Conservation (phyloP, 768 basidiomycete genomes). For the Lentinus tigrinus region DNA sequence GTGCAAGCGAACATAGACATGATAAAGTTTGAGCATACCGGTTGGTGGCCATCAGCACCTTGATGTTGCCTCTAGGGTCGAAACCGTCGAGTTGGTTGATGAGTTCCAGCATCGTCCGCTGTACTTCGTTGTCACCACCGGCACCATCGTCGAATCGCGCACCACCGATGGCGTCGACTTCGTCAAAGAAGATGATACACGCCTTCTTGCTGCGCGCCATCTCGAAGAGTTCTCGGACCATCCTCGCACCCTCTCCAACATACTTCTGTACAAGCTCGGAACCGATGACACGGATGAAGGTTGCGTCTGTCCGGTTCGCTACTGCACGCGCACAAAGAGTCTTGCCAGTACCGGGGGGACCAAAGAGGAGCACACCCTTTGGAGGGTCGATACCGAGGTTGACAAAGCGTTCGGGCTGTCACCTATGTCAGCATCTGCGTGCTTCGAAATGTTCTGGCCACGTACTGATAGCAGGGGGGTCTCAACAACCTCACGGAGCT, state of each 20-base stretch:
- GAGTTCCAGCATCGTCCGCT: constrained; percentile 97
- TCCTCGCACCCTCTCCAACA: constrained; percentile 97
- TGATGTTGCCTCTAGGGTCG: constrained; percentile 98
- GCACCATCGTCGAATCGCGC: constrained; percentile 98
- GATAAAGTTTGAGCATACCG: constrained; percentile 45
- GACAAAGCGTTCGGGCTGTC: constrained; percentile 96
- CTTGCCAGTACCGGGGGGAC: constrained; percentile 97
- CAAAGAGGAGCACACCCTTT: constrained; percentile 94
- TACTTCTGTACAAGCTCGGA: constrained; percentile 99
- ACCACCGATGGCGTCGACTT: constrained; percentile 97
- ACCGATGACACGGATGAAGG: constrained; percentile 98
- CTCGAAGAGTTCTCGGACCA: constrained; percentile 98
- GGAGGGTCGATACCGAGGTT: constrained; percentile 99
- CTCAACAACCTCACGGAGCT: constrained; percentile 96
- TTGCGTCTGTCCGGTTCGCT: constrained; percentile 97
- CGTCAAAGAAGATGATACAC: constrained; percentile 99
- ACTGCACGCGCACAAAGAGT: constrained; percentile 98
- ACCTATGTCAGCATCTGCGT: not conserved
- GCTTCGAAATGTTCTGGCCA: not conserved
- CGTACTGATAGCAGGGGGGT: constrained; percentile 89
- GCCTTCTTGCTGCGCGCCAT: constrained; percentile 99
- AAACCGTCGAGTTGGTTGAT: constrained; percentile 99
- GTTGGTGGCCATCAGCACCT: constrained; percentile 99
- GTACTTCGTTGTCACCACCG: constrained; percentile 98
- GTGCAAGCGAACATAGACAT: not conserved